Evolutionary conservation across 768 basidiomycete genomes (phyloP).

Genomic region (Hygrocybe punicea): DNA sequence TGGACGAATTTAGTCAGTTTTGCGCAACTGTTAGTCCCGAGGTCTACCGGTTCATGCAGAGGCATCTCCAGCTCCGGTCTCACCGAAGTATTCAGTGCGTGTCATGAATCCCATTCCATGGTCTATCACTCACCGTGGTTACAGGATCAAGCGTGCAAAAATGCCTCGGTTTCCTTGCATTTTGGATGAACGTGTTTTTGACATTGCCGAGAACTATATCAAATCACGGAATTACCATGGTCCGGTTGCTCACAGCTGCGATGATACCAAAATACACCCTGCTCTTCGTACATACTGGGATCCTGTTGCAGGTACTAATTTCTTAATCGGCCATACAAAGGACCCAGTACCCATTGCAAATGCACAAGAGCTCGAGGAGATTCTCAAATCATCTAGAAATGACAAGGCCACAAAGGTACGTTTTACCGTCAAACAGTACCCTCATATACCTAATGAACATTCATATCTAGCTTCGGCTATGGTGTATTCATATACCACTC

Average conservation of each 20-base stretch:
- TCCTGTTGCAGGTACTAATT: background rate
- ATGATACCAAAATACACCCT: background rate
- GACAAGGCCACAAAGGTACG: background rate
- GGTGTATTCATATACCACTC: too few species aligned
- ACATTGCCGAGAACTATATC: background rate
- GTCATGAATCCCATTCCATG: background rate
- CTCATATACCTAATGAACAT: too few species aligned
- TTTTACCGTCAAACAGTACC: background rate
- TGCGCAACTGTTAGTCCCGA: background rate
- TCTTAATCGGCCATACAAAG: background rate
- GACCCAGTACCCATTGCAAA: background rate
- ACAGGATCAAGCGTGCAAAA: background rate
- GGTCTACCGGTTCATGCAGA: background rate
- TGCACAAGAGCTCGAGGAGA: background rate
- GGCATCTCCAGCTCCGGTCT: background rate
- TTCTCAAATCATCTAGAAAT: background rate
- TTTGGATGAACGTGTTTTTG: background rate
- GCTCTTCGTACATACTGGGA: background rate
- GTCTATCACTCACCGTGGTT: background rate
- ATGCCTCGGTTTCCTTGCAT: background rate
- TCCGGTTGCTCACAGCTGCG: background rate
- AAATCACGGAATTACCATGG: background rate
- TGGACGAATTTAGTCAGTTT: background rate
- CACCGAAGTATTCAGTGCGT: background rate
- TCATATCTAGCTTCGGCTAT: too few species aligned